A percentile compares a stretch with the other conserved stretches of the same genome.
These are phyloP conservation scores for Pichia sorboxylosa DNA, from an alignment of 1,139 yeast genomes.

Conservation along the genomic window DNA sequence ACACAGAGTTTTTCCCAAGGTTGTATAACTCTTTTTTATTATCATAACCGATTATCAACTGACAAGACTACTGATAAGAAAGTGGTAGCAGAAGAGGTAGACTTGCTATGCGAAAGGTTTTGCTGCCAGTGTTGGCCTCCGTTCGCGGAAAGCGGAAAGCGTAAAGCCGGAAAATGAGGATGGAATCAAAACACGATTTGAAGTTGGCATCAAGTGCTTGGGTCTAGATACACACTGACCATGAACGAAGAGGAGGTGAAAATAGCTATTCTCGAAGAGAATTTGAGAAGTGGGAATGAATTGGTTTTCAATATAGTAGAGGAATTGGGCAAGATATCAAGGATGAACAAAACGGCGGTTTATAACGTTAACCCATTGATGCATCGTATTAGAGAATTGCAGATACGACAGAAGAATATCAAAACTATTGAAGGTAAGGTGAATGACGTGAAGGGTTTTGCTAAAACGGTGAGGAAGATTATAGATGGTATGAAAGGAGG, in stretches of 20 bases:
- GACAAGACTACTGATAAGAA: too few species aligned
- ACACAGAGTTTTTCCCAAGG: conserved; percentile 49
- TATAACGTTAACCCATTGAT: conserved; percentile 61
- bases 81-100: too few species aligned
- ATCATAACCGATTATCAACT: too few species aligned
- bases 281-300: conserved; percentile 46
- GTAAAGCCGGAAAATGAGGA: too few species aligned
- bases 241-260: conserved; percentile 72
- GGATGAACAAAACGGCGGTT: conserved; percentile 51
- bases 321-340: conserved; percentile 45
- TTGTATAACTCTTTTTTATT: conserved; percentile 4
- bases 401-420: conserved; percentile 45
- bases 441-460: conserved; percentile 53
- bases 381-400: conserved; percentile 46
- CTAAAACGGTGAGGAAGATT: conserved; percentile 25
- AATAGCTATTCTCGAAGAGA: conserved; percentile 69
- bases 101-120: too few species aligned
- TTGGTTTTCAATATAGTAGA: conserved; percentile 45
- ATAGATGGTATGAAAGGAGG: conserved; percentile 1
- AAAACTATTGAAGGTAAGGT: conserved; percentile 51
- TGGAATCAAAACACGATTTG: too few species aligned
- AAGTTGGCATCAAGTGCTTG: too few species aligned
- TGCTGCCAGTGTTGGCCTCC: too few species aligned
- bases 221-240: background rate
- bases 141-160: too few species aligned